Conservation (phyloP, 306 rosid species). For the Trifolium subterraneum region DNA sequence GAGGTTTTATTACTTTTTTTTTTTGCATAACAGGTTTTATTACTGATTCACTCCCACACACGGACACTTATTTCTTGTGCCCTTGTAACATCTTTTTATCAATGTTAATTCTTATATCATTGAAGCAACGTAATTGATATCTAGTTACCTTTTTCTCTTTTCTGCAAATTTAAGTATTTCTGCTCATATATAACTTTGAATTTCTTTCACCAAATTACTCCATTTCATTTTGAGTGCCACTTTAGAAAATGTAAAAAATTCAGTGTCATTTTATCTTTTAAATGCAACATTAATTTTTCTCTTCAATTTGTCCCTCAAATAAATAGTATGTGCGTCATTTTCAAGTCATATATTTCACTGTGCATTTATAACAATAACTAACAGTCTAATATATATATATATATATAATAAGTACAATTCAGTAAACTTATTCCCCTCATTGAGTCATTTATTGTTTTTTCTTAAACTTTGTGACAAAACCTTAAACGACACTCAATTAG, state of each 20-base stretch:
- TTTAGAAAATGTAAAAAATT: no score
- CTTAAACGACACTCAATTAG: background rate
- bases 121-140: constrained; percentile 4
- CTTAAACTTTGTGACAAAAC: background rate
- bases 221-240: background rate
- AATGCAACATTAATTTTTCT: background rate
- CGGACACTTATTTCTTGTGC: constrained; percentile 18
- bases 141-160: constrained; percentile 13
- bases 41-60: background rate
- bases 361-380: background rate
- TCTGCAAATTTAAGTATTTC: constrained; percentile 8
- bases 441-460: background rate
- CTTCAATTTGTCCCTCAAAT: background rate
- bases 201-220: constrained; percentile 14
- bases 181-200: constrained; percentile 1
- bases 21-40: no score
- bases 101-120: constrained; percentile 25
- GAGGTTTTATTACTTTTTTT: constrained; percentile 21
- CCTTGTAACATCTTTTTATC: constrained; percentile 1
- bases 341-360: background rate
- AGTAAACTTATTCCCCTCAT: constrained; percentile 2
- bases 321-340: background rate
- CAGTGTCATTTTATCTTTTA: background rate
- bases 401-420: background rate
- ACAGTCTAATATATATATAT: background rate